phyloP scores from a whole-genome alignment of 163 green algal genomes.

The Prototheca stagnorum region DNA sequence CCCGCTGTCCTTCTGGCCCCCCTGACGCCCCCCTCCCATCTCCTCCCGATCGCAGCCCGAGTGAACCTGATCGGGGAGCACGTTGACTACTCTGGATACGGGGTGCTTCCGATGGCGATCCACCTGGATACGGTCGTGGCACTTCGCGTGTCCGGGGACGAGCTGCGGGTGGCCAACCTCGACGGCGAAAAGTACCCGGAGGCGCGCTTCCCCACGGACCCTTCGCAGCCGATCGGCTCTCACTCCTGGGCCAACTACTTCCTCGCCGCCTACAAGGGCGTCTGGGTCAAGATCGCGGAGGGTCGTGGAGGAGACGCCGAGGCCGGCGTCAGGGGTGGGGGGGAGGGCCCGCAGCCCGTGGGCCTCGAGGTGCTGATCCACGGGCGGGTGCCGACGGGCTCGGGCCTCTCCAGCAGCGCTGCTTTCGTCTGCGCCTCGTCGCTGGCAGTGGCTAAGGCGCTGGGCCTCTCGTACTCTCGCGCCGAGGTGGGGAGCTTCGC shows the following conservation, averaged over 20 bases:
- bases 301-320: background rate
- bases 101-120: constrained; percentile 90
- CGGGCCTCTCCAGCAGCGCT: constrained; percentile 63
- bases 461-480: constrained; percentile 21
- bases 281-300: background rate
- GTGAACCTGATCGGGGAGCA: constrained; percentile 97
- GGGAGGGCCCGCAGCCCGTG: background rate
- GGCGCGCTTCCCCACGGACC: constrained; percentile 46
- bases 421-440: constrained; percentile 71
- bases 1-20: background rate
- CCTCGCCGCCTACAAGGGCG: constrained; percentile 80
- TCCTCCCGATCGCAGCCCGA: constrained; percentile 36
- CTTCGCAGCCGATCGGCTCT: constrained; percentile 46
- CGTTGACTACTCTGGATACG: constrained; percentile 95
- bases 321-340: background rate
- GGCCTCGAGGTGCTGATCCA: constrained; percentile 39
- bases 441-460: constrained; percentile 51
- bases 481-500: constrained; percentile 68
- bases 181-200: constrained; percentile 45
- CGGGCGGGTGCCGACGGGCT: constrained; percentile 45
- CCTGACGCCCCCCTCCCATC: background rate
- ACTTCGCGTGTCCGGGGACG: constrained; percentile 28
- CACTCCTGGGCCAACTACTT: constrained; percentile 95
- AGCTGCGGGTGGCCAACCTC: constrained; percentile 52
- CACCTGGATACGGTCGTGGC: constrained; percentile 83